A percentile compares a stretch with the other conserved stretches of the same genome.
Evolutionary conservation across 176 grass and related monocot genomes (phyloP).

Genomic region (Phragmites australis): DNA sequence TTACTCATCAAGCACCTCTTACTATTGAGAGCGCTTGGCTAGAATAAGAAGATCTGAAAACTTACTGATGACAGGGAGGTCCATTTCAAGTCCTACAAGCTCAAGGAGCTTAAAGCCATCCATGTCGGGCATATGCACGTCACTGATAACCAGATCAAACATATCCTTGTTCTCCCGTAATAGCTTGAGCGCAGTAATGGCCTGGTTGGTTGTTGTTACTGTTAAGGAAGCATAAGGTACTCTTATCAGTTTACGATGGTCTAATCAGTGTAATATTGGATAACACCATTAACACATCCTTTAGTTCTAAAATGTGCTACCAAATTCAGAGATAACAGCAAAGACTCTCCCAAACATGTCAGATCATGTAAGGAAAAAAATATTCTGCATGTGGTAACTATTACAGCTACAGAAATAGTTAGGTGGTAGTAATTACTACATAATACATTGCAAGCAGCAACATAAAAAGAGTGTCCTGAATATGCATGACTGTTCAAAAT

Average conservation of each 20-base stretch:
- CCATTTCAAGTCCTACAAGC: slow-evolving; percentile 83
- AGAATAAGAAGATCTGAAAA: neutral
- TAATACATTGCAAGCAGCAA: neutral
- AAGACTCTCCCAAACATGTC: neutral
- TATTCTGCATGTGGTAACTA: slow-evolving; percentile 20
- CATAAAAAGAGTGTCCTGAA: neutral
- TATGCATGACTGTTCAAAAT: slow-evolving; percentile 11
- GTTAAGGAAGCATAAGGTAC: slow-evolving; percentile 17
- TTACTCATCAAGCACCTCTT: slow-evolving; percentile 8
- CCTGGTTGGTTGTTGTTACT: slow-evolving; percentile 78
- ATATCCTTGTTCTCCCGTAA: slow-evolving; percentile 74
- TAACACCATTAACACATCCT: neutral
- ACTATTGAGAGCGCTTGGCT: neutral
- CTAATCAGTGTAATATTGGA: neutral
- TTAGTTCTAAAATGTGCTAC: neutral
- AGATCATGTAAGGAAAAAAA: slow-evolving; percentile 1
- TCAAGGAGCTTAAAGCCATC: slow-evolving; percentile 90
- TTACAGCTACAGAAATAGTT: slow-evolving; percentile 8
- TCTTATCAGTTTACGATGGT: slow-evolving; percentile 23
- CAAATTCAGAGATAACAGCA: neutral
- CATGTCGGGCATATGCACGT: slow-evolving; percentile 82
- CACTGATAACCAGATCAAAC: slow-evolving; percentile 95
- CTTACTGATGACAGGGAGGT: slow-evolving; percentile 97
- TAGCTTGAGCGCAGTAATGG: slow-evolving; percentile 61
- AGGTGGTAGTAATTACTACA: neutral